A percentile compares a stretch with the other conserved stretches of the same genome.
Conservation (phyloP, 176 grass and related monocot genomes). For the Cenchrus fungigraminus region DNA sequence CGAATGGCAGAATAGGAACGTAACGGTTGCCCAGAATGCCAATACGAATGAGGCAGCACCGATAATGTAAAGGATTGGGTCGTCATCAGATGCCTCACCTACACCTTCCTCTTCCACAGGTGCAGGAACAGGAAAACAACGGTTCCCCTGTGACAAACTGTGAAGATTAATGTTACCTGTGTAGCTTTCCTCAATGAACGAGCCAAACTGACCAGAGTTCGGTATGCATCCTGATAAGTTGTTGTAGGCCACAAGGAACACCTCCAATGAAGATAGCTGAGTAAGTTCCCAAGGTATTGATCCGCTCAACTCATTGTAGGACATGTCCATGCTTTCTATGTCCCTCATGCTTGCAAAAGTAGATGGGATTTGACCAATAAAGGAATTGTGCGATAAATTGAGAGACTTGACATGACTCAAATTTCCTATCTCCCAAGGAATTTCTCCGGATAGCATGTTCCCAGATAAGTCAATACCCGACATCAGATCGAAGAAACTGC, state of each 20-base stretch:
- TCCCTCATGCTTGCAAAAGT: constrained; percentile 21
- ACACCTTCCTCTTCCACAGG: too few relatives aligned
- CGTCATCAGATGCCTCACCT: background rate
- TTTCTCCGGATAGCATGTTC: constrained; percentile 31
- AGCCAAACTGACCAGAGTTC: constrained; percentile 16
- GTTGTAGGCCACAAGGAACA: constrained; percentile 37
- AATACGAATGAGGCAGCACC: background rate
- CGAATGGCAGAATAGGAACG: background rate
- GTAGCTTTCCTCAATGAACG: background rate
- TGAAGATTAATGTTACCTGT: background rate
- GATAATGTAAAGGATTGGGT: background rate
- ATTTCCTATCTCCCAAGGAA: constrained; percentile 36
- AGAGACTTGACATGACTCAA: constrained; percentile 15
- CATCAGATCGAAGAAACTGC: background rate
- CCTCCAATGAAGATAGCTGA: background rate
- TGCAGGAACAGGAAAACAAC: too few relatives aligned
- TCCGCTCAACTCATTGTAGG: constrained; percentile 8
- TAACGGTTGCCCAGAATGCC: background rate
- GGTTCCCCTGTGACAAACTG: background rate
- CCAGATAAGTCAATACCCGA: constrained; percentile 33
- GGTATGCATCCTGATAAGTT: constrained; percentile 41
- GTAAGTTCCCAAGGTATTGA: constrained; percentile 5
- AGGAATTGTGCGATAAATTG: constrained; percentile 33
- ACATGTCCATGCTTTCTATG: constrained; percentile 32
- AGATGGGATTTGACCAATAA: constrained; percentile 14